Evolutionary conservation across 176 grass and related monocot genomes (phyloP).

Genomic region (Otatea glauca): DNA sequence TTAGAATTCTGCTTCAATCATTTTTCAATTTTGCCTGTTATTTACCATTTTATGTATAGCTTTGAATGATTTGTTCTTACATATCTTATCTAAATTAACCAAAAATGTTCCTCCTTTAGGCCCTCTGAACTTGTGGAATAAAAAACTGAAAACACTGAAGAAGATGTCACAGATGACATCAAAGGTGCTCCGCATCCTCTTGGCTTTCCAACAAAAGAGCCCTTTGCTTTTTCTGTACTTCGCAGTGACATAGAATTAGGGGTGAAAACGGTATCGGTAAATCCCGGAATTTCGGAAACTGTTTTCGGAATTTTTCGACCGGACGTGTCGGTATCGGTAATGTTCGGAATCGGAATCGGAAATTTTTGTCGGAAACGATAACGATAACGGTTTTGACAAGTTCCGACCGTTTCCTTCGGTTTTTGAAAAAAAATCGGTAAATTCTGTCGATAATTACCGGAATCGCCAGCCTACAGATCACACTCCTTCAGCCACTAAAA

Average conservation of each 20-base stretch:
- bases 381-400: too few relatives aligned
- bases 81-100: background rate
- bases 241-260: conserved; percentile 59
- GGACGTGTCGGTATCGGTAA: too few relatives aligned
- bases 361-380: too few relatives aligned
- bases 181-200: conserved; percentile 46
- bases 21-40: background rate
- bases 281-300: too few relatives aligned
- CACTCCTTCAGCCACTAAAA: too few relatives aligned
- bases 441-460: too few relatives aligned
- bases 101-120: conserved; percentile 43
- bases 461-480: too few relatives aligned
- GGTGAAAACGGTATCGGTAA: too few relatives aligned
- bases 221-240: conserved; percentile 70
- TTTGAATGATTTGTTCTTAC: background rate
- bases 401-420: too few relatives aligned
- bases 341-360: too few relatives aligned
- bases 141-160: conserved; percentile 79
- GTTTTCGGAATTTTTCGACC: too few relatives aligned
- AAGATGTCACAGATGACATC: conserved; percentile 71
- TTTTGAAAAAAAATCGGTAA: too few relatives aligned
- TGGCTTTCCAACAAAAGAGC: conserved; percentile 55
- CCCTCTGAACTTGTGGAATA: conserved; percentile 78
- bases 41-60: background rate
- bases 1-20: background rate